Evolutionary conservation across 495 filamentous ascomycete genomes (phyloP).

Genomic region (Talaromyces thailandensis): DNA sequence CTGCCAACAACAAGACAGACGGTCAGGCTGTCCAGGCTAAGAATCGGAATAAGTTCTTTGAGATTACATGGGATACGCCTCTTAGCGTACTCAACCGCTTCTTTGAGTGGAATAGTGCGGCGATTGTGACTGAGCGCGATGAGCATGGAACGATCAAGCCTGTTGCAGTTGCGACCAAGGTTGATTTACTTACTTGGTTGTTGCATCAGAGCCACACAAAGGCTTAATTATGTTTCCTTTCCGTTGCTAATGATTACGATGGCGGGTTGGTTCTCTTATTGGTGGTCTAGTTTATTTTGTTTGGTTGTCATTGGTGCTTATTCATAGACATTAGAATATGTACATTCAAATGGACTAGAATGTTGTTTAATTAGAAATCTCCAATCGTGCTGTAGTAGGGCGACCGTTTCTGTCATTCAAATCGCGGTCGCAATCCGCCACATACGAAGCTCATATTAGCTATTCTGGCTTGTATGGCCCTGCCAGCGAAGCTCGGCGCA

Average conservation of each 20-base stretch:
- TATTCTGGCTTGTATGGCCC: not conserved
- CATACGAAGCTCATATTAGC: not conserved
- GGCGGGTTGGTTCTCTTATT: not conserved
- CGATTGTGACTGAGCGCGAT: constrained; percentile 74
- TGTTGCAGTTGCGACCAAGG: constrained; percentile 89
- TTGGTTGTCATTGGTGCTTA: not conserved
- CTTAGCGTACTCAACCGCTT: constrained; percentile 77
- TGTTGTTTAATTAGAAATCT: not conserved
- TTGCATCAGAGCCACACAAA: constrained; percentile 49
- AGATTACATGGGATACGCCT: constrained; percentile 88
- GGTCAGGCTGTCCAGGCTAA: constrained; percentile 9
- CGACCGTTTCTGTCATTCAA: no score
- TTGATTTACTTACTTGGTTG: constrained; percentile 89
- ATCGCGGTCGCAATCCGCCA: not conserved
- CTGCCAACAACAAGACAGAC: not conserved
- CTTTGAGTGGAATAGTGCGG: constrained; percentile 96
- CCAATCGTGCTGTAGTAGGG: no score
- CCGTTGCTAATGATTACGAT: not conserved
- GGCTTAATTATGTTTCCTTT: not conserved
- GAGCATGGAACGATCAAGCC: constrained; percentile 59
- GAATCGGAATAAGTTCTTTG: constrained; percentile 66
- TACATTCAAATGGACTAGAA: not conserved
- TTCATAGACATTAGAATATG: not conserved
- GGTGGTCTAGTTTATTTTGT: not conserved
- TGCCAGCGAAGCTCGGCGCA: not conserved